These are phyloP conservation scores for Apiospora koreana DNA, from an alignment of 2,329 filamentous ascomycete genomes.

Conservation along the genomic window DNA sequence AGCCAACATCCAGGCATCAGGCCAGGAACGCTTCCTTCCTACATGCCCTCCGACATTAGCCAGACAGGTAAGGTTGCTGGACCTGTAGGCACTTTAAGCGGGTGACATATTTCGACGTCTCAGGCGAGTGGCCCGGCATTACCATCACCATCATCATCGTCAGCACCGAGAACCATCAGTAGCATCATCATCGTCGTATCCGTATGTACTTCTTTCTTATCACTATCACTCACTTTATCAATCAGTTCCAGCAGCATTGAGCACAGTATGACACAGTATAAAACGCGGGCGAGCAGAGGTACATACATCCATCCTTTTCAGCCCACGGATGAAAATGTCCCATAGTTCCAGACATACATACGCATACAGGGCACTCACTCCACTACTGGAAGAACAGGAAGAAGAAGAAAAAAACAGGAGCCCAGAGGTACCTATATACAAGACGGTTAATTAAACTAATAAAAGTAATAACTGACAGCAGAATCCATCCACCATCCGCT, in stretches of 20 bases:
- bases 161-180: neutral
- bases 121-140: neutral
- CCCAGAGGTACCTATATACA: neutral
- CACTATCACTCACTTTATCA: neutral
- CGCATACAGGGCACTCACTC: neutral
- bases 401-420: neutral
- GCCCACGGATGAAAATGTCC: neutral
- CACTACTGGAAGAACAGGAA: neutral
- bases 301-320: neutral
- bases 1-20: constrained; percentile 5
- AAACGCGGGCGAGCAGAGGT: neutral
- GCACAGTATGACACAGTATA: neutral
- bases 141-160: neutral
- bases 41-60: neutral
- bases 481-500: neutral
- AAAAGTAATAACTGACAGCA: constrained; percentile 2
- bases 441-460: constrained; percentile 9
- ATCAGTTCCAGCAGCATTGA: neutral
- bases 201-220: neutral
- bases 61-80: neutral
- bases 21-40: constrained; percentile 1
- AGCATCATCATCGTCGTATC: neutral
- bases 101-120: neutral
- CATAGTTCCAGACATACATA: constrained; percentile 7
- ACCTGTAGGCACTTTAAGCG: neutral